phyloP scores from a whole-genome alignment of 164 flowering plant genomes.

The Warburgia ugandensis region DNA sequence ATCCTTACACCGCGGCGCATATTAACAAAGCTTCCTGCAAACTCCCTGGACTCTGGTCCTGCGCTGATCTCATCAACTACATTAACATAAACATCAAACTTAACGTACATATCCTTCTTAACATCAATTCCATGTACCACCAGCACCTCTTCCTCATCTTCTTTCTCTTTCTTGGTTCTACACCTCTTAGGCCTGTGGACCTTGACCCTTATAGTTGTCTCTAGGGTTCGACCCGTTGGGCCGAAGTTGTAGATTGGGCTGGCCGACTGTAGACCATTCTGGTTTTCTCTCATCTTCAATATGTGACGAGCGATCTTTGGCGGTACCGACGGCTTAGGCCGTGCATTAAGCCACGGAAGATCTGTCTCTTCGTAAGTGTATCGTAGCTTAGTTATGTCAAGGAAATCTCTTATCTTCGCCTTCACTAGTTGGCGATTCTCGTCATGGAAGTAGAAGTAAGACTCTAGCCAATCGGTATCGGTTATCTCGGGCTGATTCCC shows the following conservation, averaged over 20 bases:
- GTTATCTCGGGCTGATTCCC: conserved; percentile 4
- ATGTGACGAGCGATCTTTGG: conserved; percentile 20
- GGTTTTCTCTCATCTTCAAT: conserved; percentile 9
- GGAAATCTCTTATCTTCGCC: conserved; percentile 15
- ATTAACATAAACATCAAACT: conserved; percentile 25
- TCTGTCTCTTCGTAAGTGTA: conserved; percentile 14
- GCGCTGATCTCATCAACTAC: conserved; percentile 12
- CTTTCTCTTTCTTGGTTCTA: conserved; percentile 3
- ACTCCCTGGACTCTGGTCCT: conserved; percentile 22
- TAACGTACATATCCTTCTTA: conserved; percentile 18
- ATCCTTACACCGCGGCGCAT: conserved; percentile 15
- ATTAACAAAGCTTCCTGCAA: conserved; percentile 25
- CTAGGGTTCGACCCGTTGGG: conserved; percentile 12
- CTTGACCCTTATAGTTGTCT: conserved; percentile 11
- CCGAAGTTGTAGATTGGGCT: conserved; percentile 9
- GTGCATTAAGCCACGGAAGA: conserved; percentile 22
- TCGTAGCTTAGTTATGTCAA: conserved; percentile 18
- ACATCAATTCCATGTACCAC: conserved; percentile 18
- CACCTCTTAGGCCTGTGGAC: conserved; percentile 2
- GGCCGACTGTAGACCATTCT: neutral
- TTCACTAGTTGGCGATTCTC: conserved; percentile 18
- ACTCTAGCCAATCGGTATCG: conserved; percentile 22
- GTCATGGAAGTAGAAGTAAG: conserved; percentile 20
- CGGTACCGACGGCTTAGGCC: conserved; percentile 21
- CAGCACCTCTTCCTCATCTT: conserved; percentile 12